Percentiles rank a stretch among this genome's conserved stretches.
Evolutionary conservation across 2,329 filamentous ascomycete genomes (phyloP).

Genomic region (Tolypocladium capitatum): DNA sequence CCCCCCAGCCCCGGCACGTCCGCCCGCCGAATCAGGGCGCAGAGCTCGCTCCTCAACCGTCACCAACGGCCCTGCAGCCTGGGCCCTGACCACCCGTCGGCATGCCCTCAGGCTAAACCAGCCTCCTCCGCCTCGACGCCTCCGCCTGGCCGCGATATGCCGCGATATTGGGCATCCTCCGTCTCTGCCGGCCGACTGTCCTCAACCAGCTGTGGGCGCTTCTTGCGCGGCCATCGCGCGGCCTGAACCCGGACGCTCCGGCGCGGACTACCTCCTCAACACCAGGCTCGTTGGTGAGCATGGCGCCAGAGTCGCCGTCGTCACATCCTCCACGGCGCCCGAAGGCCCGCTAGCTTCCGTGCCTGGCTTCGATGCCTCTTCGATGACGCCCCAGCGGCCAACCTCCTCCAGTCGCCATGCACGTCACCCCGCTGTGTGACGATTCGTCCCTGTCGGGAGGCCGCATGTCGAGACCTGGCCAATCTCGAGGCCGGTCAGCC

Average conservation of each 20-base stretch:
- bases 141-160: background rate
- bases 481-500: conserved; percentile 40
- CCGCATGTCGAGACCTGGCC: conserved; percentile 23
- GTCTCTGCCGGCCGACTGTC: background rate
- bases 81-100: background rate
- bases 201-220: background rate
- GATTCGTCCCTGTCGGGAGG: conserved; percentile 11
- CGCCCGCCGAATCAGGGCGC: conserved; percentile 6
- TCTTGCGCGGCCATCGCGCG: background rate
- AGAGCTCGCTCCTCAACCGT: conserved; percentile 1
- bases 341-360: background rate
- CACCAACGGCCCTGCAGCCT: conserved; percentile 1
- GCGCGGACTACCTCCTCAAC: background rate
- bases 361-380: background rate
- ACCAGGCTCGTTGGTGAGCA: background rate
- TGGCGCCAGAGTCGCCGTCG: background rate
- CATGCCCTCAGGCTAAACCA: background rate
- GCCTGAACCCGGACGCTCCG: background rate
- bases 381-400: background rate
- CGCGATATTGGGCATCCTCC: background rate
- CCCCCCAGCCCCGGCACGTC: conserved; percentile 1
- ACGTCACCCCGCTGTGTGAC: conserved; percentile 14
- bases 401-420: background rate
- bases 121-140: background rate
- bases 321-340: too few relatives aligned